phyloP scores from a whole-genome alignment of 768 basidiomycete species.

The Steccherinum ochraceum region DNA sequence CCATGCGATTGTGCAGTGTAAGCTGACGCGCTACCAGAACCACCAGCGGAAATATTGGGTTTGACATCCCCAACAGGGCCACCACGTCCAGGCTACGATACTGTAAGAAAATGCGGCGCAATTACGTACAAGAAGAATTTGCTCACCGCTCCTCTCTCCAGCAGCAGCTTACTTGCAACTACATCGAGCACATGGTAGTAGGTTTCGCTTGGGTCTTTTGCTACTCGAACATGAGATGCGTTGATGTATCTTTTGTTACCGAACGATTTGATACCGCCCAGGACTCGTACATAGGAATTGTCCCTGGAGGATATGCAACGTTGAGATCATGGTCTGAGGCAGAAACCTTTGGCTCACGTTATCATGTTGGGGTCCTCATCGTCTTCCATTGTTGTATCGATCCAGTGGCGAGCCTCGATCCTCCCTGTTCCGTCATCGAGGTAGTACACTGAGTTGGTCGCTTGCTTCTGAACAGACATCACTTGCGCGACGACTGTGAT shows the following conservation, averaged over 20 bases:
- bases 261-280: conserved; percentile 79
- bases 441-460: conserved; percentile 75
- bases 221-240: conserved; percentile 61
- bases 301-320: too few species aligned
- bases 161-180: conserved; percentile 58
- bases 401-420: conserved; percentile 79
- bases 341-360: conserved; percentile 25
- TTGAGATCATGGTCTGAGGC: too few species aligned
- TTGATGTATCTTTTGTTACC: conserved; percentile 78
- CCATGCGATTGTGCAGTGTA: conserved; percentile 26
- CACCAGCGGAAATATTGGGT: neutral
- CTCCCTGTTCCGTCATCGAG: conserved; percentile 85
- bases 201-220: conserved; percentile 69
- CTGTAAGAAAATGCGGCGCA: neutral
- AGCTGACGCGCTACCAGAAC: conserved; percentile 19
- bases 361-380: conserved; percentile 46
- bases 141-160: conserved; percentile 63
- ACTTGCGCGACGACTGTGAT: conserved; percentile 74
- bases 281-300: conserved; percentile 71
- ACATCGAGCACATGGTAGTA: conserved; percentile 79
- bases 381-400: conserved; percentile 56
- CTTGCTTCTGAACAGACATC: conserved; percentile 54
- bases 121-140: neutral
- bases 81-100: neutral
- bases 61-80: neutral